Evolutionary conservation across 345 rosid species (phyloP), one percentile per base, ranked within the genome.

Genomic region (Trapa incisa): DNA sequence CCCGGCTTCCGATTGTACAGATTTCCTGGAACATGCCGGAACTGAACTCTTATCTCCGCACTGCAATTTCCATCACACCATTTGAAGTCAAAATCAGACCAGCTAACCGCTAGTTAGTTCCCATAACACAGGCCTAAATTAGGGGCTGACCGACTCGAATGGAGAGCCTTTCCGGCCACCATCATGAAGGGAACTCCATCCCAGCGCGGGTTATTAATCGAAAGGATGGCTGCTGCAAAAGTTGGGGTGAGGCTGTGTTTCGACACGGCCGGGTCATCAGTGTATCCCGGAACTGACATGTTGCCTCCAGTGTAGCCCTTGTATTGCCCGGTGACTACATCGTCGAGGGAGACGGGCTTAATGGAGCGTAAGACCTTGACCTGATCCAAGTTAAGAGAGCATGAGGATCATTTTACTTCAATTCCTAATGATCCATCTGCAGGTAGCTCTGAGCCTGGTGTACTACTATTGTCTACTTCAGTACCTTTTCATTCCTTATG

Each of bases 111-210:
- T 58, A 15, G 2, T 58, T 11, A 33, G 32, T 1, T 58, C 32
- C 22, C 52, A 1, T 6, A 12, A 65, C 6, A 42, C 22, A 65
- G 3, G 3, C 47, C 47, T 53, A 45, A 33, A 15, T 22, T 22
- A 45, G 35, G 53, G 57, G 8, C 73, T 4, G 62, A 83, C 87
- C 84, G 53, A 69, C 69, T 81, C 6, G 80, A 79, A 37, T 79
- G 80, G 53, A 81, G 82, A 71, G 82, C 85, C 75, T 84, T 81
- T 47, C 85, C 85, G 0, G 85, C 85, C 42, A 75, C 74, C 82
- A 81, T 73, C 60, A 79, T 61, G 71, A 84, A 81, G 39, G 85
- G 85, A 62, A 83, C 87, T n/a, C 87, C 85, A 69, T 83, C 87
- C 87, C 87, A 83, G 45, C 85, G 63, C 32, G 82, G 67, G 41